phyloP scores from a whole-genome alignment of 2,329 filamentous ascomycete species.

The Diaporthe velutina region DNA sequence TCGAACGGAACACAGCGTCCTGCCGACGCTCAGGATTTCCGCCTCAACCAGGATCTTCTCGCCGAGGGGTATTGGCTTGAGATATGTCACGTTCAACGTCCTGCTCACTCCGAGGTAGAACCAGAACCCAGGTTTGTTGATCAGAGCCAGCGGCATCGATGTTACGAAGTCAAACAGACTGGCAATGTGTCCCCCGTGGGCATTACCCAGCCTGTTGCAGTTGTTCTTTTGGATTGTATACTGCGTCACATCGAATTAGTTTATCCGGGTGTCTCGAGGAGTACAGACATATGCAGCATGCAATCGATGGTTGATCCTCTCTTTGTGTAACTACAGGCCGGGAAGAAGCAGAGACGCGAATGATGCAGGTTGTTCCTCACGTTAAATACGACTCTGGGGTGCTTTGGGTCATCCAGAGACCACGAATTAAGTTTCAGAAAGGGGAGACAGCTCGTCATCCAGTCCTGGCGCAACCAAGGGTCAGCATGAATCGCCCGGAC shows the following conservation, averaged over 20 bases:
- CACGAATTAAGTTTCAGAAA: slow-evolving; percentile 35
- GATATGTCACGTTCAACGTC: slow-evolving; percentile 75
- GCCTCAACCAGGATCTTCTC: slow-evolving; percentile 65
- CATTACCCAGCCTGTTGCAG: slow-evolving; percentile 65
- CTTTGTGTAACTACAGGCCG: background rate
- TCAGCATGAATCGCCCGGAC: background rate
- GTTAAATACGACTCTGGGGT: slow-evolving; percentile 30
- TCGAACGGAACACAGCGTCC: slow-evolving; percentile 64
- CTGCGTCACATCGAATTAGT: slow-evolving; percentile 42
- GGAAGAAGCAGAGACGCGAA: background rate
- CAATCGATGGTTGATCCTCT: background rate
- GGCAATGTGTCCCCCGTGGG: slow-evolving; percentile 74
- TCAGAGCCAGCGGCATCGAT: slow-evolving; percentile 67
- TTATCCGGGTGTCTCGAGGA: slow-evolving; percentile 36
- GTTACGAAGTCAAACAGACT: slow-evolving; percentile 78
- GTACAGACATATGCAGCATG: background rate
- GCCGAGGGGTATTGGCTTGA: slow-evolving; percentile 70
- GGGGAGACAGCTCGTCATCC: slow-evolving; percentile 29
- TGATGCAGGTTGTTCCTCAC: slow-evolving; percentile 1
- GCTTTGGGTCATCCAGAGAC: slow-evolving; percentile 36
- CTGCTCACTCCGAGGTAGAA: slow-evolving; percentile 73
- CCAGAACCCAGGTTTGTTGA: slow-evolving; percentile 73
- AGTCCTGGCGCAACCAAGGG: slow-evolving; percentile 22
- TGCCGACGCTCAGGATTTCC: slow-evolving; percentile 70
- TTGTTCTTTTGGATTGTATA: slow-evolving; percentile 64